Evolutionary conservation across 306 rosid genomes (phyloP), one percentile per base, ranked within the genome.

Genomic region (Cajanus cajan): DNA sequence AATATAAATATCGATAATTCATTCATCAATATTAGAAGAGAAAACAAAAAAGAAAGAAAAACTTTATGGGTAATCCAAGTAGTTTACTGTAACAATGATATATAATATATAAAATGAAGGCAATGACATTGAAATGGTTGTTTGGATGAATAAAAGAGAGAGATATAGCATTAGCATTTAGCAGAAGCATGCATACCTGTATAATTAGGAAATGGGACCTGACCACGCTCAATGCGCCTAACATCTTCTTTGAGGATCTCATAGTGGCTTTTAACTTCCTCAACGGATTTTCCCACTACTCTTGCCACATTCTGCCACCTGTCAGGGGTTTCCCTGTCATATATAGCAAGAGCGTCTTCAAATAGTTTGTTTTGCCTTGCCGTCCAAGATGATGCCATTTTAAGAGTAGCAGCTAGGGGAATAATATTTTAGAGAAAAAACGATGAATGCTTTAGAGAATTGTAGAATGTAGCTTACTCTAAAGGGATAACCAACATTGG

Each of bases 221-320:
- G 82, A 8, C 92, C 92, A 39, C 78, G 57, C 81, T 93, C 96
- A 79, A 93, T 93, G 83, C 88, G 89, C 21, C 54, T 73, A 59
- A 93, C 61, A 83, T 93, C 96, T 72, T 90, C 96, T 25, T 84
- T 68, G 80, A 93, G 94, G 83, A 89, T 25, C 67, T 93, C 92
- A 79, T 89, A 93, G 78, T 90, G 97, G 61, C 71, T 78, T 78
- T 89, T 93, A 70, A 93, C 94, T 18, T 93, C 97, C 48, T 89
- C 97, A 0, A 86, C 91, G 4, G 97, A 71, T 73, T 89, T 93
- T 57, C 96, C 88, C n/a, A 90, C 97, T 10, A 78, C 82, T 77
- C 63, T 80, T 22, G 96, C 94, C 19, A 93, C 85, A 80, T 93
- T 90, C 77, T 85, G 96, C 96, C 97, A 93, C 82, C 89, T 89